Evolutionary conservation across 164 flowering plant species (phyloP).

Genomic region (Piper longum): DNA sequence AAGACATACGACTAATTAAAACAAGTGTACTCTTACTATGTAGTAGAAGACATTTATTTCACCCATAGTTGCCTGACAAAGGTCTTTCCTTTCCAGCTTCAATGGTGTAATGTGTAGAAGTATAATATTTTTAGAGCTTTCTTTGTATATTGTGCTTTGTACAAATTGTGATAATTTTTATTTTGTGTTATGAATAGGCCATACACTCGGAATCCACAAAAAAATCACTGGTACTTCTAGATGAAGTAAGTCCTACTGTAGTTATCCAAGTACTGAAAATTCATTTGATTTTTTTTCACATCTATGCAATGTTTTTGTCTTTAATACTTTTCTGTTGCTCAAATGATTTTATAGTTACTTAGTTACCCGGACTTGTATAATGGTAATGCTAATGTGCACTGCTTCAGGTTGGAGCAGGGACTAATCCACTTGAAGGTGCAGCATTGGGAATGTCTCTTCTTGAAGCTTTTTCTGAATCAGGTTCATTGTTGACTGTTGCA

Average conservation of each 20-base stretch:
- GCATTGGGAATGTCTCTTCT: constrained; percentile 91
- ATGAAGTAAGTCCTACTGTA: constrained; percentile 48
- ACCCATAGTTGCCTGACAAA: no score
- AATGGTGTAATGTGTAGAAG: no score
- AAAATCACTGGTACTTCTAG: constrained; percentile 73
- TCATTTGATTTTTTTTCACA: no score
- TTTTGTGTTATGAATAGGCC: constrained; percentile 30
- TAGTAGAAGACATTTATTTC: no score
- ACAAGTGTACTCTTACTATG: no score
- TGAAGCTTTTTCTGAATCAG: constrained; percentile 74
- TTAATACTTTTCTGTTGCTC: background rate
- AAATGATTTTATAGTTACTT: background rate
- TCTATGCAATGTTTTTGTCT: background rate
- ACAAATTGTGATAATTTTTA: no score
- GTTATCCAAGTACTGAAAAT: background rate
- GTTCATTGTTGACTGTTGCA: constrained; percentile 66
- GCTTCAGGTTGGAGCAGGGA: constrained; percentile 84
- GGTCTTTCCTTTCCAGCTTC: no score
- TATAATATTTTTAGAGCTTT: no score
- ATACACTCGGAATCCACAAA: constrained; percentile 55
- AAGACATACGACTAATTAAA: no score
- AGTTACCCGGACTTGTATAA: background rate
- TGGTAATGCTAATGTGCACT: background rate
- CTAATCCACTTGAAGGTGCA: constrained; percentile 96
- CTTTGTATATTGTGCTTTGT: no score